Percentiles rank a stretch among this genome's conserved stretches.
phyloP scores from a whole-genome alignment of 805 yeast genomes.

The Cyberlindnera xylosilytica region DNA sequence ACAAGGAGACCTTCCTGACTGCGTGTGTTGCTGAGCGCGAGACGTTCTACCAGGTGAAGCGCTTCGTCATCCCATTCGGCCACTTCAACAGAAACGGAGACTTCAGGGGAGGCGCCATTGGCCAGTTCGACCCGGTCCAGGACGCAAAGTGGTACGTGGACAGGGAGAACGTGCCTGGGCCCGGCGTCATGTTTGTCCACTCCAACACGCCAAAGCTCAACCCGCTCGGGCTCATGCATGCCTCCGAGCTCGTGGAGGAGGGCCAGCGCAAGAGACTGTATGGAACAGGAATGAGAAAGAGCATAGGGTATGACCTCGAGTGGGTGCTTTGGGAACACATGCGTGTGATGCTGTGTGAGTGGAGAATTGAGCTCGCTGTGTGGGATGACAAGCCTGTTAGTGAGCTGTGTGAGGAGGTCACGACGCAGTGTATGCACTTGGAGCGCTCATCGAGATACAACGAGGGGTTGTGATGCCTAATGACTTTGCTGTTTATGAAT shows the following conservation, averaged over 20 bases:
- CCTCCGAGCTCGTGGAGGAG: slow-evolving; percentile 38
- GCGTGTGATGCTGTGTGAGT: slow-evolving; percentile 51
- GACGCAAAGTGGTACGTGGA: slow-evolving; percentile 36
- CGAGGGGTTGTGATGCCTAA: slow-evolving; percentile 1
- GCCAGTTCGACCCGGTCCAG: slow-evolving; percentile 55
- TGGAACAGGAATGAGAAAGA: slow-evolving; percentile 51
- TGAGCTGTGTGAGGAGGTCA: slow-evolving; percentile 12
- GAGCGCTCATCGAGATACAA: slow-evolving; percentile 1
- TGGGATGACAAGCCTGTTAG: slow-evolving; percentile 28
- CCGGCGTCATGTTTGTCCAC: slow-evolving; percentile 51
- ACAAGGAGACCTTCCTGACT: slow-evolving; percentile 59
- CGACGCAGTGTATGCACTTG: slow-evolving; percentile 4
- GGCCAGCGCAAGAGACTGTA: slow-evolving; percentile 52
- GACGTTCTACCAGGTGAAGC: slow-evolving; percentile 58
- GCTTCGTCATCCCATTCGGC: slow-evolving; percentile 53
- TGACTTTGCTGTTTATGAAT: too few species aligned
- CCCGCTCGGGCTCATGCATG: slow-evolving; percentile 49
- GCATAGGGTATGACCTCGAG: slow-evolving; percentile 57
- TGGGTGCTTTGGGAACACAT: slow-evolving; percentile 54
- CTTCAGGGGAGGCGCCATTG: slow-evolving; percentile 60
- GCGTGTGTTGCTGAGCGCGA: slow-evolving; percentile 55
- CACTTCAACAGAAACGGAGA: slow-evolving; percentile 37
- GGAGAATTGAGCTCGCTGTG: slow-evolving; percentile 36
- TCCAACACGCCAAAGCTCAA: slow-evolving; percentile 66
- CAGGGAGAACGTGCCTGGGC: slow-evolving; percentile 50